Evolutionary conservation across 257 asterid species (phyloP).

Genomic region (Solanum boliviense): DNA sequence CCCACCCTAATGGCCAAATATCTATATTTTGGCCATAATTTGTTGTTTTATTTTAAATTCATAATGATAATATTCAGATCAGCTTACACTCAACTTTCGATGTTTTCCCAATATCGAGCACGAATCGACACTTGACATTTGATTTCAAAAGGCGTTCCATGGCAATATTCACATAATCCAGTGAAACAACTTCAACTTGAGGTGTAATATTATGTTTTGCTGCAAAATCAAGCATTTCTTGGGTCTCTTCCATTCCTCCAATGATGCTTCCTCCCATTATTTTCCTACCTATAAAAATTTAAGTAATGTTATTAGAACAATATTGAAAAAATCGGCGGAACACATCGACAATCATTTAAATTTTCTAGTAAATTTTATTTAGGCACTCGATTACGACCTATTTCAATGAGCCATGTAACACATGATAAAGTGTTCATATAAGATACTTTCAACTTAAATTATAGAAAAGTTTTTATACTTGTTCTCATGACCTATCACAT

Average conservation of each 20-base stretch:
- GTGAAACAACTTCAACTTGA: neutral
- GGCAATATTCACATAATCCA: slow-evolving; percentile 6
- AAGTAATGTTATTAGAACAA: neutral
- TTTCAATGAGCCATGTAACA: neutral
- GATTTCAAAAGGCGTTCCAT: slow-evolving; percentile 2
- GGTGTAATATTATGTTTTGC: slow-evolving; percentile 16
- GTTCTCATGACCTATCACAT: neutral
- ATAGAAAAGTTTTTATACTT: neutral
- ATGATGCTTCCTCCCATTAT: slow-evolving; percentile 17
- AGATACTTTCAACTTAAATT: neutral
- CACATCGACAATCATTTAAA: neutral
- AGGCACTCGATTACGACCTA: neutral
- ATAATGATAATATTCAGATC: neutral
- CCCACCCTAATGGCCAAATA: neutral
- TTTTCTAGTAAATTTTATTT: neutral
- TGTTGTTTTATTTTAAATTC: neutral
- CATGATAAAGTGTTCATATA: neutral
- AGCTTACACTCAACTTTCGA: neutral
- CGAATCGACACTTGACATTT: slow-evolving; percentile 14
- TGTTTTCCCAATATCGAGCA: slow-evolving; percentile 5
- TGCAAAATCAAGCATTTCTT: slow-evolving; percentile 34
- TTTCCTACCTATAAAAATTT: slow-evolving; percentile 11
- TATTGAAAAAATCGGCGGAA: neutral
- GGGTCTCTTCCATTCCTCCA: slow-evolving; percentile 35
- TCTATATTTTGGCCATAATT: neutral